phyloP scores from a whole-genome alignment of 164 flowering plant genomes.

The Chimonanthus salicifolius region DNA sequence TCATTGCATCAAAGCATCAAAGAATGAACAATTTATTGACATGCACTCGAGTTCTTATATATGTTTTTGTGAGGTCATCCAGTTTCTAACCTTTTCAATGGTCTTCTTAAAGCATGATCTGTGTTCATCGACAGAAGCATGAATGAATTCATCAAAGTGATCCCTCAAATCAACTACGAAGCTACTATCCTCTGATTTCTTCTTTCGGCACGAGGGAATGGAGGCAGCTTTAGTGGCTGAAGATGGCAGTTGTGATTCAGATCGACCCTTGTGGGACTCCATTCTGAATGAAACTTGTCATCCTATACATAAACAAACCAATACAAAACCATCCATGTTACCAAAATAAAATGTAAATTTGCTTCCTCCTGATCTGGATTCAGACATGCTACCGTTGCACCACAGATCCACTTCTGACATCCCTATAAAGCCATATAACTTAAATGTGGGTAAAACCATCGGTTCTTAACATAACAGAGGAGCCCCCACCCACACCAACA shows the following conservation, averaged over 20 bases:
- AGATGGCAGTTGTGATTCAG: slow-evolving; percentile 12
- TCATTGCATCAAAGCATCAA: too few species aligned
- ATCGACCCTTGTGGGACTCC: slow-evolving; percentile 33
- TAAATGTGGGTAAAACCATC: not conserved
- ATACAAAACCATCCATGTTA: not conserved
- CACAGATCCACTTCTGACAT: not conserved
- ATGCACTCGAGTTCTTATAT: not conserved
- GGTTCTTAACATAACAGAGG: not conserved
- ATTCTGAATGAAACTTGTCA: slow-evolving; percentile 11
- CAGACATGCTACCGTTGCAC: too few species aligned
- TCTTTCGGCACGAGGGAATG: slow-evolving; percentile 67
- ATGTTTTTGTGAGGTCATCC: not conserved
- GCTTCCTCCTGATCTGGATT: too few species aligned
- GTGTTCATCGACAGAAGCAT: slow-evolving; percentile 95
- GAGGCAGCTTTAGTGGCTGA: slow-evolving; percentile 3
- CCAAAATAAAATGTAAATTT: not conserved
- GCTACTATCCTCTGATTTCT: slow-evolving; percentile 69
- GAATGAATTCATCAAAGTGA: slow-evolving; percentile 84
- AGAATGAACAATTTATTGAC: not conserved
- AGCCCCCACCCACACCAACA: not conserved
- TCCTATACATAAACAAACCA: not conserved
- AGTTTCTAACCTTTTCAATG: slow-evolving; percentile 57
- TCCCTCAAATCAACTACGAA: slow-evolving; percentile 72
- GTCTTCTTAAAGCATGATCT: slow-evolving; percentile 82
- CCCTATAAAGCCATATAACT: not conserved